phyloP scores from a whole-genome alignment of 2,329 filamentous ascomycete genomes.

The Rosellinia necatrix region DNA sequence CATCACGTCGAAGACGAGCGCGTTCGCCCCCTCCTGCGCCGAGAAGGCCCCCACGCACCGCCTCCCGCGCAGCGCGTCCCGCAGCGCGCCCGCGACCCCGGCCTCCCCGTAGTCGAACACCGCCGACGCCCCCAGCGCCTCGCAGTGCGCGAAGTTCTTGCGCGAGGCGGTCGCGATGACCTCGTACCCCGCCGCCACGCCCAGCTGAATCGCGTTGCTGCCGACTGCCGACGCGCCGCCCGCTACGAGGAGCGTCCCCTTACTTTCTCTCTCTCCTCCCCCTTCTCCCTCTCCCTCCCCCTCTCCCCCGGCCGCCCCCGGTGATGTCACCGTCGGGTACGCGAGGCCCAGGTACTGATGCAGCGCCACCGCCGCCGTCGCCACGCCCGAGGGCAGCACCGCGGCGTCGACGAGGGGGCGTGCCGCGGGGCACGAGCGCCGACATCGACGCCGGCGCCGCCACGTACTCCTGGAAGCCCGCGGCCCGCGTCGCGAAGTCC shows the following conservation, averaged over 20 bases:
- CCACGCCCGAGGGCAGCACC: constrained; percentile 36
- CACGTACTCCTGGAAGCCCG: constrained; percentile 39
- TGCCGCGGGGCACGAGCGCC: constrained; percentile 27
- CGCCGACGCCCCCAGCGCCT: constrained; percentile 46
- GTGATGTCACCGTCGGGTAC: constrained; percentile 1
- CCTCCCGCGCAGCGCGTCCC: constrained; percentile 30
- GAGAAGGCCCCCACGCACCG: constrained; percentile 31
- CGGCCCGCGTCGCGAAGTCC: constrained; percentile 19
- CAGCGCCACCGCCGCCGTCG: constrained; percentile 36
- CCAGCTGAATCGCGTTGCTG: constrained; percentile 51
- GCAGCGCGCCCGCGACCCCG: constrained; percentile 38
- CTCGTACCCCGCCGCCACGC: constrained; percentile 48
- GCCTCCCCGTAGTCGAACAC: constrained; percentile 49
- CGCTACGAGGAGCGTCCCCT: constrained; percentile 48
- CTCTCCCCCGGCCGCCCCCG: background rate
- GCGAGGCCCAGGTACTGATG: constrained; percentile 32
- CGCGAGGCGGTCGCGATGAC: constrained; percentile 48
- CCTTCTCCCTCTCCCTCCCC: constrained; percentile 29
- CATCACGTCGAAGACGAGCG: constrained; percentile 30
- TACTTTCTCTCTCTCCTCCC: background rate
- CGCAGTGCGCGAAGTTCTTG: constrained; percentile 47
- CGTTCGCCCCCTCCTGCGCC: constrained; percentile 24
- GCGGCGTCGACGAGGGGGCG: constrained; percentile 30
- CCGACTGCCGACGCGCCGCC: constrained; percentile 54
- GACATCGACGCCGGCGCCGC: constrained; percentile 10